Evolutionary conservation across 306 rosid species (phyloP).

Genomic region (Begonia fuchsioides): DNA sequence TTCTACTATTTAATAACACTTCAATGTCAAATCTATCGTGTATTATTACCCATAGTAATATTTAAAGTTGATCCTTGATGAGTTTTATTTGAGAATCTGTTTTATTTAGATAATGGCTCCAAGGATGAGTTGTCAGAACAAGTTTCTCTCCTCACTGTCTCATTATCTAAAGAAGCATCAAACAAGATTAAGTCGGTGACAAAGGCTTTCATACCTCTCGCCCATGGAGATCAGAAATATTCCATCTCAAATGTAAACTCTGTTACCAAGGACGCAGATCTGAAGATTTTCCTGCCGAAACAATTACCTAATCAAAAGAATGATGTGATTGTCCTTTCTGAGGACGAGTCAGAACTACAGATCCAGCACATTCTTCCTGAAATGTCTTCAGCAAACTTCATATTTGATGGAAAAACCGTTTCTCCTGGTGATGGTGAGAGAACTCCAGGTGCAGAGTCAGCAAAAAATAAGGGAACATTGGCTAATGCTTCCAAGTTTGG

Average conservation of each 20-base stretch:
- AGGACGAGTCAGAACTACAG: conserved; percentile 51
- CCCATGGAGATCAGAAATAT: conserved; percentile 12
- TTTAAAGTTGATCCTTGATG: conserved; percentile 8
- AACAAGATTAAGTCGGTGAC: conserved; percentile 18
- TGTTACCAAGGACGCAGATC: conserved; percentile 25
- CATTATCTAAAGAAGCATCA: conserved; percentile 44
- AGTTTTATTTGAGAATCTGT: conserved; percentile 10
- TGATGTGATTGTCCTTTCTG: conserved; percentile 54
- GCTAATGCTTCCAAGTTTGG: conserved; percentile 21
- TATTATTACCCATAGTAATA: too few species aligned
- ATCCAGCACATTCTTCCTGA: conserved; percentile 20
- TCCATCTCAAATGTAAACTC: conserved; percentile 23
- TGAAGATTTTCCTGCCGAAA: conserved; percentile 21
- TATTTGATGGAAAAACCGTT: conserved; percentile 21
- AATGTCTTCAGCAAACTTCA: conserved; percentile 16
- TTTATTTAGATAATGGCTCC: conserved; percentile 39
- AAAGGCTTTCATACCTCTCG: conserved; percentile 21
- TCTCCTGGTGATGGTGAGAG: conserved; percentile 21
- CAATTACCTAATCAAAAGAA: conserved; percentile 13
- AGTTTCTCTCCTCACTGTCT: conserved; percentile 46
- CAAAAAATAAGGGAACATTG: conserved; percentile 20
- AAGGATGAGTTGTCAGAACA: conserved; percentile 58
- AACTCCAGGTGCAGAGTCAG: conserved; percentile 18
- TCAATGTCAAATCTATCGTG: too few species aligned
- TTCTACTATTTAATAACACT: not conserved